Base-by-base conservation (phyloP, 495 filamentous ascomycete species). In the Neurospora sp. region DNA sequence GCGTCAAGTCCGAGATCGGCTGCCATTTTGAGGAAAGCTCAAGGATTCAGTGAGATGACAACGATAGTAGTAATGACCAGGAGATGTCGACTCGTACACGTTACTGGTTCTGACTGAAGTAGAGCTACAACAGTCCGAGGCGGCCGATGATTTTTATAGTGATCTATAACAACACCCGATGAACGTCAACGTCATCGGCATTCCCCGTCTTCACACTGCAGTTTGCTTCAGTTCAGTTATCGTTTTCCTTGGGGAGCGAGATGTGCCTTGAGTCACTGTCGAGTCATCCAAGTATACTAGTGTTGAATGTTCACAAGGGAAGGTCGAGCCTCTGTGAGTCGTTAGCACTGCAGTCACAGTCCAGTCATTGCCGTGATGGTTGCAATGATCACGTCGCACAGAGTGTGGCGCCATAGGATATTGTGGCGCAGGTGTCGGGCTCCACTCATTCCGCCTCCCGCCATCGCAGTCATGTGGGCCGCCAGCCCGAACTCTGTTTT, bases 1-100 rank as follows among this genome's bases (percentile, higher is more conserved):
- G 87, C 83, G 31, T 87, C 84, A 16, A 93, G 83, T 71, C 91
- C 89, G 74, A 85, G 83, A 35, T 88, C 87, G n/a, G 84, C 27
- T 31, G 53, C 81, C 85, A 88, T 88, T 9, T 6, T 74, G 68
- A 40, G 70, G n/a, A 10, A 44, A 31, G 22, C 20, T 31, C 71
- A 42, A 14, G 20, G 16, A 53, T 20, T 45, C 37, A 12, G 18
- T 44, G 53, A 38, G 4, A 18, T 35, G 40, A 71, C 42, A 40
- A 70, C 69, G 69, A 61, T 18, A 35, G 22, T 31, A 61, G 6
- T 7, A 65, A 65, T 14, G 14, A 35, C 53, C 27, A 65, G 53
- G 53, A 65, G 14, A 65, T 65, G 53, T 8, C 53, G 3, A 65
- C 31, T 35, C 8, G 12, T 16, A 18, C 22, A 18, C 53, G 53